Conservation (phyloP, 140 eudicot species). For the Cichorium intybus region DNA sequence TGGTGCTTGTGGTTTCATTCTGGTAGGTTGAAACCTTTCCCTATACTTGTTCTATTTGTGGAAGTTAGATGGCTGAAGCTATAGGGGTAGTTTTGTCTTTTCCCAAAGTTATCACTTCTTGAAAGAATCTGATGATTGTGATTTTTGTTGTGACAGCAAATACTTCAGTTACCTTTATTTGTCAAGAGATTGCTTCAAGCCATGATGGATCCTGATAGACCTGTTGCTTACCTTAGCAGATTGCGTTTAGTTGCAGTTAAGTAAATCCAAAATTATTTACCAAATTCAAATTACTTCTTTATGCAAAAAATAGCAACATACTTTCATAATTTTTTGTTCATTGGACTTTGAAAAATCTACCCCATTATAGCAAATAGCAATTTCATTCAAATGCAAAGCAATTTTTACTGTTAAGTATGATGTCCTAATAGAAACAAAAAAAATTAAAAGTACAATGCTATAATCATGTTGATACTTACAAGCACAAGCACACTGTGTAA, state of each 20-base stretch:
- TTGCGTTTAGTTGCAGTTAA: slow-evolving; percentile 67
- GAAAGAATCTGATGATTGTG: slow-evolving; percentile 12
- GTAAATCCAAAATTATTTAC: slow-evolving; percentile 10
- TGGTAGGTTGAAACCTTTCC: slow-evolving; percentile 37
- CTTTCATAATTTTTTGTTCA: no score
- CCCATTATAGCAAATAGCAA: no score
- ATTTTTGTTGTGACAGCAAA: slow-evolving; percentile 41
- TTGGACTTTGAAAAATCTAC: no score
- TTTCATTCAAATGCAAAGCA: no score
- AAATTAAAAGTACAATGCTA: no score
- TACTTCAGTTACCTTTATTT: slow-evolving; percentile 53
- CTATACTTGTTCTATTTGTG: no score
- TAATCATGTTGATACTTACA: no score
- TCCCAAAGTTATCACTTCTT: background rate
- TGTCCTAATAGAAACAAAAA: no score
- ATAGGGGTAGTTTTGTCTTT: background rate
- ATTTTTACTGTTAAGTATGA: no score
- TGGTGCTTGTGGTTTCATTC: slow-evolving; percentile 46
- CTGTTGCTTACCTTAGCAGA: slow-evolving; percentile 45
- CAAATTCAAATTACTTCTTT: background rate
- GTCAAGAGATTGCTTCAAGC: slow-evolving; percentile 53
- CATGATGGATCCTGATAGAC: slow-evolving; percentile 77
- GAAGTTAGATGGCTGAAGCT: no score
- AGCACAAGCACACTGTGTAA: no score
- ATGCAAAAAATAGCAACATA: background rate